phyloP scores from a whole-genome alignment of 169 alveolate genomes.

The Cryptosporidium sp. region DNA sequence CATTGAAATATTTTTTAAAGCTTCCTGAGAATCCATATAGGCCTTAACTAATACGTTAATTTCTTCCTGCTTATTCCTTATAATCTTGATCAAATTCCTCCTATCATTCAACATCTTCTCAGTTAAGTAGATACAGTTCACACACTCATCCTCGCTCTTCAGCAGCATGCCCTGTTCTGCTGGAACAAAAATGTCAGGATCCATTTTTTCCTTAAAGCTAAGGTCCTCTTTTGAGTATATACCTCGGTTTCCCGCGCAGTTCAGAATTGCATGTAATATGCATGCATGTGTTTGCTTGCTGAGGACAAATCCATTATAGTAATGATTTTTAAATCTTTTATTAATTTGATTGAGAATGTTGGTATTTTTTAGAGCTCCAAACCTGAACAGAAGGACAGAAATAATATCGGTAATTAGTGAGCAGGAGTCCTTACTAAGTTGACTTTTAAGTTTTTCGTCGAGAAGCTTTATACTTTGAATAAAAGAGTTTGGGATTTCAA shows the following conservation, averaged over 20 bases:
- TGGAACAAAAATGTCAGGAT: constrained; percentile 2
- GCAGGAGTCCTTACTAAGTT: background rate
- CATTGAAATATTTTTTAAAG: background rate
- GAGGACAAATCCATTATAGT: background rate
- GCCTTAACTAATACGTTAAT: constrained; percentile 35
- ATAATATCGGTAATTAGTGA: constrained; percentile 31
- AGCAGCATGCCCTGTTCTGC: background rate
- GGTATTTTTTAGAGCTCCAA: constrained; percentile 20
- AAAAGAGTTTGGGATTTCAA: constrained; percentile 8
- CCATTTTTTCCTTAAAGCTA: background rate
- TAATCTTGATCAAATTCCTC: background rate
- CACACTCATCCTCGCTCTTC: constrained; percentile 30
- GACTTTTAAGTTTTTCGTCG: constrained; percentile 22
- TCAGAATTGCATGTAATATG: constrained; percentile 4
- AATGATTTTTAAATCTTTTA: constrained; percentile 11
- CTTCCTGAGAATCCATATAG: constrained; percentile 31
- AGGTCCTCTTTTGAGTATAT: constrained; percentile 7
- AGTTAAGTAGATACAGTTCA: constrained; percentile 39
- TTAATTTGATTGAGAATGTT: constrained; percentile 4
- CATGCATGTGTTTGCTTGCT: constrained; percentile 6
- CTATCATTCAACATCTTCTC: constrained; percentile 46
- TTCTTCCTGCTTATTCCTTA: constrained; percentile 56
- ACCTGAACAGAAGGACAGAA: constrained; percentile 1
- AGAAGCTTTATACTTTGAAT: constrained; percentile 10
- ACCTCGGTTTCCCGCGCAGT: constrained; percentile 19